Base-by-base conservation (phyloP, 2,329 filamentous ascomycete genomes). In the Fusarium udum region DNA sequence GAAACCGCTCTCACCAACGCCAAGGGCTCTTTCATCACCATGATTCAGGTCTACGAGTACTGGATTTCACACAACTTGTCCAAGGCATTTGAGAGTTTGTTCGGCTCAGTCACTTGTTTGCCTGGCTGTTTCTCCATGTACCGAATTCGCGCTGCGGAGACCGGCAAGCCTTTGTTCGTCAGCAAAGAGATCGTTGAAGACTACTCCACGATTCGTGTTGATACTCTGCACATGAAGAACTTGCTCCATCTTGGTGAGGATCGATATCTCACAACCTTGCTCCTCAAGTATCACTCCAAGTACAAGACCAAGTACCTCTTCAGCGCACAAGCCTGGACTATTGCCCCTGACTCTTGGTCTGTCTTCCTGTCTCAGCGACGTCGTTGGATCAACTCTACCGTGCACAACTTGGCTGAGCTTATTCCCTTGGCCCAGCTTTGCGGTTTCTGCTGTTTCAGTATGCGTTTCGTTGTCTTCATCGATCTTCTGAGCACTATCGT, bases 41-140 rank as follows among this genome's bases (percentile, higher is more conserved):
- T 98, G 95, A 99, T 99, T 81, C 96, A 99, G 84, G 95, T 99
- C 39, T 99, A 98, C 87, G 95, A 99, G 84, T 99, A 99, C 88
- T 99, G 95, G 86, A 99, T 99, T 79, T 98, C 95, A 58, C 95
- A 99, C 87, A 97, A 98, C 82, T 85, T 99, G 76, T 92, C 93
- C 77, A 98, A 99, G 85, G 96, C 95, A 18, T 99, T 99, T 82
- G 95, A 98, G 84, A 96, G 93, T 84, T 88, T 99, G 78, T 99
- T 99, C 80, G 96, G 95, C 65, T 97, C 94, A 75, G 95, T 99
- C 77, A 99, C 96, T 57, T 99, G 96, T 88, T 87, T 99, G 80
- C 96, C 96, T 31, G 96, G 96, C 86, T 99, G 96, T 89, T 99
- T 98, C 89, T 95, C 93, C 78, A 99, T 99, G 96, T 99, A 98